Evolutionary conservation across 78 protist genomes (phyloP), one percentile per base, ranked within the genome.

Genomic region (Dictyostelium discoideum): DNA sequence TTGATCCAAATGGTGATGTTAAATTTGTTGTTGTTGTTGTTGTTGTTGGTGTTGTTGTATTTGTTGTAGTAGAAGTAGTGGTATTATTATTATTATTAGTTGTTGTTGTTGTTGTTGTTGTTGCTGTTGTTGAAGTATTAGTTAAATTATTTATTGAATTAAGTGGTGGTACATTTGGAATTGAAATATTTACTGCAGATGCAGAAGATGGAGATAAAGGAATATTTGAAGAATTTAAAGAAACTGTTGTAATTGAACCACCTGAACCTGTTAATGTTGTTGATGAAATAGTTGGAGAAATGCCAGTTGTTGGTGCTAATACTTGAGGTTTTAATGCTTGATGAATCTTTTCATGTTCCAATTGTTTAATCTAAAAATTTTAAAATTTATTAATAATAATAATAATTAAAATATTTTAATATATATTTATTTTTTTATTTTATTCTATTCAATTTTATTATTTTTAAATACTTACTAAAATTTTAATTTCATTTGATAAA

Each of bases 251-350:
- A 44, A 79, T 39, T 16, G 37, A 22, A 18, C 63, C 65, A 79
- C 63, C 63, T 3, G 84, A 79, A 11, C 29, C 22, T 18, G 84
- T 20, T 46, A 79, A 79, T 20, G 42, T 32, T 76, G 39, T 76
- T 8, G 54, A 44, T 37, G 83, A 26, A 10, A 77, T 40, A 20
- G 83, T 77, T 29, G 83, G 83, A 8, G 84, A 44, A 32, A 46
- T 37, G 2, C 39, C 48, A 50, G 44, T 50, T 29, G 57, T 39
- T n/a, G 87, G 16, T 18, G 65, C 14, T 4, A 26, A 5, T 2
- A 48, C 32, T 39, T 50, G 65, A 5, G 95, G 95, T 83, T 82
- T 63, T 39, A 90, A 72, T 82, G 95, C 87, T 73, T 90, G 95
- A 20, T 11, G 37, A 26, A 80, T 73, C 29, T 39, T 90, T 72